Evolutionary conservation across 2,329 filamentous ascomycete species (phyloP), one percentile per base, ranked within the genome.

Genomic region (Neofusicoccum cordaticola): DNA sequence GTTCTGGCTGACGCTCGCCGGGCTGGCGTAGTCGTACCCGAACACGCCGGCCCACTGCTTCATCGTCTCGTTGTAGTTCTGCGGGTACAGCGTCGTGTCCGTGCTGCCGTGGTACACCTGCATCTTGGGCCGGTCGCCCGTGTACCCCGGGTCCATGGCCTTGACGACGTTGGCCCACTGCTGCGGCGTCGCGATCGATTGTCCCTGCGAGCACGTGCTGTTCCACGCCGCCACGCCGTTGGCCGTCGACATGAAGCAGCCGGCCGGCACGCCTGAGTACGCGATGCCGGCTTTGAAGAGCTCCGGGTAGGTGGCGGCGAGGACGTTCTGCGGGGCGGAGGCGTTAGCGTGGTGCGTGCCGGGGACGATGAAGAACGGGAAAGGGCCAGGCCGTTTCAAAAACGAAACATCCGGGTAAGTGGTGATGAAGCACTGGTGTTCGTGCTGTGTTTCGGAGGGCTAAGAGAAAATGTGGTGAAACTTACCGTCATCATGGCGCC

Each of bases 101-200:
- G 71, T 73, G 42, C 80, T 81, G 45, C 85, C 85, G 70, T 87
- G 85, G 76, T 83, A 87, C 70, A 87, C 80, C 71, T 85, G 83
- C 80, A 88, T 84, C 63, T 79, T 80, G 2, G 85, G 85, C 11
- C 61, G 61, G 0, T 78, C 63, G 2, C 84, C 84, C 15, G 73
- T 75, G 68, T 85, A 82, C 2, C 84, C 84, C 19, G 74, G 75
- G 68, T 85, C 82, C 80, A 84, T 85, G 45, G 69, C 74, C 31
- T 75, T 72, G 12, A 80, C 83, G 27, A 80, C 74, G 66, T 79
- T 75, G 11, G 81, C 81, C 84, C 84, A 86, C 62, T 81, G 75
- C 66, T 79, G 72, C 1, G 80, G 77, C 0, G 80, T 80, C 22
- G 78, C 75, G 58, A 77, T 77, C 60, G 82, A 73, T 48, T 81